These are phyloP conservation scores for Aspergillus panamensis DNA, from an alignment of 495 filamentous ascomycete genomes.

Conservation along the genomic window DNA sequence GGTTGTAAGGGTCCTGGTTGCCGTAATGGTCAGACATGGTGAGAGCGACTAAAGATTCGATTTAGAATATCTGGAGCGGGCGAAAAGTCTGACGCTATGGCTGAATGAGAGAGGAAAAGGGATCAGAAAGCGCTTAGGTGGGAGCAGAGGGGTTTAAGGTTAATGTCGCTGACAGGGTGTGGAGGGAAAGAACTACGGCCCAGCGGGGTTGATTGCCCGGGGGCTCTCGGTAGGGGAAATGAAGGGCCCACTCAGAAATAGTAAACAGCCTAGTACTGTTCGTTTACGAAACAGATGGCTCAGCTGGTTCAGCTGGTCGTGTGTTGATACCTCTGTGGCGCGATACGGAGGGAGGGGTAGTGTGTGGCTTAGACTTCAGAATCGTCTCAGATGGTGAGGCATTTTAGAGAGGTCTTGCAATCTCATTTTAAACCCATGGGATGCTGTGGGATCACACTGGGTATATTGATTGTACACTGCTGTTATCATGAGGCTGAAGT, in stretches of 20 bases:
- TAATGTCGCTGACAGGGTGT: constrained; percentile 1
- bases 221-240: not conserved
- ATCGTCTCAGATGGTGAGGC: not conserved
- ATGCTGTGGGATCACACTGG: not conserved
- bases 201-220: constrained; percentile 2
- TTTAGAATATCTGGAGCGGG: no score
- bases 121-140: not conserved
- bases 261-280: constrained; percentile 5
- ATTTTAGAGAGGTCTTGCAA: constrained; percentile 1
- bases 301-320: constrained; percentile 8
- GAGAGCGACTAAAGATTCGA: not conserved
- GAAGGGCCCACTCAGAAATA: constrained; percentile 9
- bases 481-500: not conserved
- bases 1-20: constrained; percentile 11
- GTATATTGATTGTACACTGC: not conserved
- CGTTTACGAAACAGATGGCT: constrained; percentile 10
- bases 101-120: not conserved
- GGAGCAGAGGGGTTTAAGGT: not conserved
- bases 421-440: no score
- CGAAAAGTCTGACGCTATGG: not conserved
- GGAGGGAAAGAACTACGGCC: constrained; percentile 13
- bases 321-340: not conserved
- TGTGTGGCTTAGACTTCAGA: not conserved
- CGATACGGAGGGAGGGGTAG: constrained; percentile 27
- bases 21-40: constrained; percentile 21